Evolutionary conservation across 768 basidiomycete genomes (phyloP), one percentile per base, ranked within the genome.

Genomic region (Termitomyces sp.): DNA sequence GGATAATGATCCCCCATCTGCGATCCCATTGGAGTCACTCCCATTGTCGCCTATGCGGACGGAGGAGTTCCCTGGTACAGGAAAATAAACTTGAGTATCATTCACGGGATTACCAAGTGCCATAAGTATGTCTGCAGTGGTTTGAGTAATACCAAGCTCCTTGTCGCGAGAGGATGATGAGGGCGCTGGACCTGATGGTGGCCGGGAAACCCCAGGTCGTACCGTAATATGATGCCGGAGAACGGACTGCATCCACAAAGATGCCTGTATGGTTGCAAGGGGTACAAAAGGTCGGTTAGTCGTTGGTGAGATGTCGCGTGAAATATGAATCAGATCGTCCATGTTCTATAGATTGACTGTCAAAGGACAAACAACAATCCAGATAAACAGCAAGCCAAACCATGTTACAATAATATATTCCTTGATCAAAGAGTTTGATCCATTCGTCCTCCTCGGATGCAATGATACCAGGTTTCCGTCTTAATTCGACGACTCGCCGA

Each of bases 401-500:
- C 89, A 96, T 89, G 66, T 94, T 91, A 5, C 80, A 73, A 67
- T 95, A 96, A 69, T 93, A 88, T 6, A 96, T 91, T 10, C 89
- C 89, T 25, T 81, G 72, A 41, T 77, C 71, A 65, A 98, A 96
- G 65, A 95, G 76, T 45, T 69, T 76, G 17, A 72, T 74, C 82
- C 89, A 91, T 60, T 87, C 80, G 41, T 61, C 68, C 67, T 96
- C 93, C 65, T 94, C 91, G 0, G 77, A 77, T 6, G 78, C 73
- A 37, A 79, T 59, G 41, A 82, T 70, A 16, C 82, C 83, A 28
- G 74, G 70, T 37, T 73, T 73, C 59, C 88, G 74, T 54, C 91
- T 76, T 57, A 95, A 64, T 65, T 95, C 91, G 0, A 93, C 82
- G 3, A 94, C 81, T 12, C 82, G 71, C 47, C 83, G 79, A 5